Evolutionary conservation across 441 rosid genomes (phyloP).

Genomic region (Rhodomyrtus psidioides): DNA sequence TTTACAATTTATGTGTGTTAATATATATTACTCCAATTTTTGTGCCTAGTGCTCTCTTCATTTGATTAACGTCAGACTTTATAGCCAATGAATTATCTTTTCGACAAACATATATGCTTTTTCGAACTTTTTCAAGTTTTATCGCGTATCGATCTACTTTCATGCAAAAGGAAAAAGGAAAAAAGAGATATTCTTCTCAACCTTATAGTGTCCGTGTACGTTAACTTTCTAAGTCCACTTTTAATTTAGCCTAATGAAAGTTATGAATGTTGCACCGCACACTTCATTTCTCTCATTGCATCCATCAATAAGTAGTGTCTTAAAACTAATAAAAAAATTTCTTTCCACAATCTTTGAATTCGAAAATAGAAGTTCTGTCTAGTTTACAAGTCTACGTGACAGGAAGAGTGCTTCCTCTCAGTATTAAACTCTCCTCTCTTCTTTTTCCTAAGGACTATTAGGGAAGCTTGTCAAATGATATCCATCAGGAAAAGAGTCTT

Average conservation of each 20-base stretch:
- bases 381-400: background rate
- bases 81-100: background rate
- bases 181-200: background rate
- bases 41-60: background rate
- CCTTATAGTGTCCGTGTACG: background rate
- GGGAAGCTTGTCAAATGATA: background rate
- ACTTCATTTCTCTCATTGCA: background rate
- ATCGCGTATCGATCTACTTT: fast-evolving
- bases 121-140: background rate
- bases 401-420: background rate
- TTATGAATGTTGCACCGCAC: background rate
- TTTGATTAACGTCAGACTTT: background rate
- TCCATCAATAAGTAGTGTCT: background rate
- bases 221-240: background rate
- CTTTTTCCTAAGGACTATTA: background rate
- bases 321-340: background rate
- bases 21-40: background rate
- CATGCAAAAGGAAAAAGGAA: background rate
- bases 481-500: background rate
- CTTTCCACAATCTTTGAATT: background rate
- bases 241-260: background rate
- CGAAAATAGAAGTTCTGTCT: background rate
- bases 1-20: background rate
- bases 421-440: background rate
- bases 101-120: background rate